A percentile compares a stretch with the other conserved stretches of the same genome.
These are phyloP conservation scores for Bipolaris victoriae DNA, from an alignment of 2,329 filamentous ascomycete species.

Conservation along the genomic window DNA sequence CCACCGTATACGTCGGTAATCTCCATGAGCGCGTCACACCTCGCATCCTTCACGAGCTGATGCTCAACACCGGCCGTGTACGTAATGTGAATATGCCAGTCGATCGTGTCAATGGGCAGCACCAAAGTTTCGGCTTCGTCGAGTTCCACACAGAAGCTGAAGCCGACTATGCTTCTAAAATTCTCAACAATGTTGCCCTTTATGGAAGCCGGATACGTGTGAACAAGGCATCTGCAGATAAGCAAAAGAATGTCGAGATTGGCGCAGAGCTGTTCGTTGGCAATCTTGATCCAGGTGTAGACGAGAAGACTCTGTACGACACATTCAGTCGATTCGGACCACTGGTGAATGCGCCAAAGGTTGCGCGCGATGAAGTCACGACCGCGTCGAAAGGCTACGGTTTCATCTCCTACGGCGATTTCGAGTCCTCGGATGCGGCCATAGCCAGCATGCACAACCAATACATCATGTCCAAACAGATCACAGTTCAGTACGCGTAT, in stretches of 20 bases:
- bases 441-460: constrained; percentile 93
- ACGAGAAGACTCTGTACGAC: constrained; percentile 95
- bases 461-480: constrained; percentile 95
- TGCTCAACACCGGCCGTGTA: constrained; percentile 96
- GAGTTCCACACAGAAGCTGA: constrained; percentile 96
- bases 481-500: constrained; percentile 97
- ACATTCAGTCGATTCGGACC: constrained; percentile 92
- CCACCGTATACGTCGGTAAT: constrained; percentile 97
- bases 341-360: constrained; percentile 81
- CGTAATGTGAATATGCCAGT: constrained; percentile 98
- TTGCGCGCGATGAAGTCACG: constrained; percentile 80
- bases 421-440: constrained; percentile 91
- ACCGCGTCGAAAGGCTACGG: constrained; percentile 94
- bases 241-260: constrained; percentile 90
- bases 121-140: constrained; percentile 98
- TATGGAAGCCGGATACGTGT: constrained; percentile 95
- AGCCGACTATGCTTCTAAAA: constrained; percentile 93
- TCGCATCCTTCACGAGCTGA: constrained; percentile 92
- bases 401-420: constrained; percentile 91
- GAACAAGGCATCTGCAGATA: constrained; percentile 93
- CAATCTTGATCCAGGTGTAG: constrained; percentile 91
- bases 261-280: constrained; percentile 97
- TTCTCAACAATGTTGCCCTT: constrained; percentile 94
- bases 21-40: constrained; percentile 95
- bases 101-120: constrained; percentile 93